Evolutionary conservation across 2,329 filamentous ascomycete genomes (phyloP).

Genomic region (Calonectria pauciramosa): DNA sequence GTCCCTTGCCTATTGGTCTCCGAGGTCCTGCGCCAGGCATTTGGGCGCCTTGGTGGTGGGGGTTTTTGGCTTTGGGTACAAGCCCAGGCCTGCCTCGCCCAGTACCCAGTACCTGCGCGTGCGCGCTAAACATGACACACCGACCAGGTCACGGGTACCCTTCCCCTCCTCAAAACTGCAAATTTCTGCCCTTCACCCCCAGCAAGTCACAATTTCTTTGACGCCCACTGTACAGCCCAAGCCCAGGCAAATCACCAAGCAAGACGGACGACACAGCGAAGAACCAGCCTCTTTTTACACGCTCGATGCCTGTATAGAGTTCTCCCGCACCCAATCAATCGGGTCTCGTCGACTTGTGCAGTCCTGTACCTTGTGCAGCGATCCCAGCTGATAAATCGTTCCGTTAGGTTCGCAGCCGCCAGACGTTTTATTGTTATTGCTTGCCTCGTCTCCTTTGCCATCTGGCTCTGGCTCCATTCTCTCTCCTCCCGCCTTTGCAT

Average conservation of each 20-base stretch:
- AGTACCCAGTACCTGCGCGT: slow-evolving; percentile 34
- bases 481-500: slow-evolving; percentile 17
- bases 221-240: slow-evolving; percentile 29
- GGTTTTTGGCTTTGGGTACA: slow-evolving; percentile 28
- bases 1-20: slow-evolving; percentile 42
- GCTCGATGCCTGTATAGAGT: slow-evolving; percentile 17
- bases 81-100: slow-evolving; percentile 20
- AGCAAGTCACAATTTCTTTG: slow-evolving; percentile 40
- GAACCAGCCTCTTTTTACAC: slow-evolving; percentile 21
- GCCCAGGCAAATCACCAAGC: slow-evolving; percentile 11
- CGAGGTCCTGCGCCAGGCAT: slow-evolving; percentile 26
- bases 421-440: slow-evolving; percentile 16
- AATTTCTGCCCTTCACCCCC: slow-evolving; percentile 35
- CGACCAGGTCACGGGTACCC: slow-evolving; percentile 27
- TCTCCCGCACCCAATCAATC: slow-evolving; percentile 4
- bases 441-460: slow-evolving; percentile 20
- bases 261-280: slow-evolving; percentile 3
- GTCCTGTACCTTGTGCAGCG: slow-evolving; percentile 4
- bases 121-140: slow-evolving; percentile 9
- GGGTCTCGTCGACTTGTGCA: slow-evolving; percentile 2
- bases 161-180: slow-evolving; percentile 18
- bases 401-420: slow-evolving; percentile 10
- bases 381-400: slow-evolving; percentile 20
- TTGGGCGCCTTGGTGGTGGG: slow-evolving; percentile 33
- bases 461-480: slow-evolving; percentile 24